These are phyloP conservation scores for Starmerella bombicola DNA, from an alignment of 805 yeast genomes.

Conservation along the genomic window DNA sequence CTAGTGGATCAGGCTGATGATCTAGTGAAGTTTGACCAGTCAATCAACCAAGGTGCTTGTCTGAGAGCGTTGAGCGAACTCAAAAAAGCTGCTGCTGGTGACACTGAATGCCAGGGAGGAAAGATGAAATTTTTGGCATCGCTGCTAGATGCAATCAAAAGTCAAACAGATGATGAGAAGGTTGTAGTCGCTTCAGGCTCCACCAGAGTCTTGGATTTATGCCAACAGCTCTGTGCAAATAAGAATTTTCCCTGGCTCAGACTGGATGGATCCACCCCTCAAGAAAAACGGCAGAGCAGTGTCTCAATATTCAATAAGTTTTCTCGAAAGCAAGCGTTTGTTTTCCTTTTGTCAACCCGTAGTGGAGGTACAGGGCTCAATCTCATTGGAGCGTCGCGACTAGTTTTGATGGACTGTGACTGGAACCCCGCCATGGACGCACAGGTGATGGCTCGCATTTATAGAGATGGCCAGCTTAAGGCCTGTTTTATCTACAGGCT, in stretches of 20 bases:
- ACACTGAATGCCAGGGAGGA: slow-evolving; percentile 34
- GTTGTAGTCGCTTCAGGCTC: slow-evolving; percentile 77
- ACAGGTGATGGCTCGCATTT: slow-evolving; percentile 93
- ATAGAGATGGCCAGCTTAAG: slow-evolving; percentile 78
- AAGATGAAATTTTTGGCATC: slow-evolving; percentile 51
- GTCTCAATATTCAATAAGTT: slow-evolving; percentile 57
- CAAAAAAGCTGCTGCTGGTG: slow-evolving; percentile 14
- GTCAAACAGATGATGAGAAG: slow-evolving; percentile 46
- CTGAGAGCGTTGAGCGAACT: slow-evolving; percentile 43
- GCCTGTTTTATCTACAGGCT: slow-evolving; percentile 74
- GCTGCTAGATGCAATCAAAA: slow-evolving; percentile 40
- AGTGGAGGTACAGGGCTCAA: slow-evolving; percentile 93
- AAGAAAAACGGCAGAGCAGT: slow-evolving; percentile 47
- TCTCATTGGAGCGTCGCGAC: slow-evolving; percentile 75
- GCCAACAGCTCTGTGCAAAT: slow-evolving; percentile 45
- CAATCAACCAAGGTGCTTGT: slow-evolving; percentile 25
- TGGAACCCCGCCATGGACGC: slow-evolving; percentile 93
- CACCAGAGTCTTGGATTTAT: slow-evolving; percentile 71
- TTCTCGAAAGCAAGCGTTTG: slow-evolving; percentile 34
- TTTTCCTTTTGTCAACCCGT: slow-evolving; percentile 71
- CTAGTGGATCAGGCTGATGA: background rate
- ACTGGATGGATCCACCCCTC: slow-evolving; percentile 75
- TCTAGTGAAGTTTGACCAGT: background rate
- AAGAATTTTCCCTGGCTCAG: slow-evolving; percentile 43
- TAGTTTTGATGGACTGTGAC: slow-evolving; percentile 80